Evolutionary conservation across 1,284 basidiomycete genomes (phyloP), one percentile per base, ranked within the genome.

Genomic region (Phylloboletellus chloephorus): DNA sequence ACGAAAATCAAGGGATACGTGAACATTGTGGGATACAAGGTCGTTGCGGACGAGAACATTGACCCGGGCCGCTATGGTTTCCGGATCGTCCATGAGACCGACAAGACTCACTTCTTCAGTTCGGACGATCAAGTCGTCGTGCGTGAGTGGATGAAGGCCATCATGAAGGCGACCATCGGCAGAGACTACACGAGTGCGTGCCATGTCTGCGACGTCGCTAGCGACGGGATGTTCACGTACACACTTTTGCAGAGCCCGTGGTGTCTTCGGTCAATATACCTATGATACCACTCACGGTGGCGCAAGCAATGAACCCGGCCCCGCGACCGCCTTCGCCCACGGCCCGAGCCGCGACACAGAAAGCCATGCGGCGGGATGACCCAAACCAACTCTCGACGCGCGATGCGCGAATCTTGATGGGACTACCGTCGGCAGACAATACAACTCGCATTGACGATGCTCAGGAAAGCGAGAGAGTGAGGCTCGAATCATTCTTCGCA

Each of bases 91-190:
- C 95, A 98, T 53, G 88, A 94, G 34, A 71, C 72, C 7, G 88
- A 92, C 58, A 91, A 88, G 66, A 75, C 88, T 2, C 92, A 98
- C 65, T 89, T 71, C 60, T 98, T 99, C 66, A 88, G 87, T 50
- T 88, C 88, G 0, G 86, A 93, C 25, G 93, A 98, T 59, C 88
- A 92, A 60, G 61, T 68, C 4, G 65, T 81, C 26, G 76, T 97
- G 34, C 78, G 96, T 10, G 91, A 92, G 52, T 99, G 96, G 96
- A 98, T 98, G 95, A 98, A 98, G 71, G 90, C 92, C 8, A 79
- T 99, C 54, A 97, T 98, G 90, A 99, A 98, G 66, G 88, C 93
- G 2, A 98, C 95, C 4, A 99, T 99, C 56, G 86, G 80, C 12
- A 72, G 96, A 42, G 92, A 96, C 63, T 95, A 93, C 60, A 74